Evolutionary conservation across 2,329 filamentous ascomycete species (phyloP), one percentile per base, ranked within the genome.

Genomic region (Sclerotinia subarctica): DNA sequence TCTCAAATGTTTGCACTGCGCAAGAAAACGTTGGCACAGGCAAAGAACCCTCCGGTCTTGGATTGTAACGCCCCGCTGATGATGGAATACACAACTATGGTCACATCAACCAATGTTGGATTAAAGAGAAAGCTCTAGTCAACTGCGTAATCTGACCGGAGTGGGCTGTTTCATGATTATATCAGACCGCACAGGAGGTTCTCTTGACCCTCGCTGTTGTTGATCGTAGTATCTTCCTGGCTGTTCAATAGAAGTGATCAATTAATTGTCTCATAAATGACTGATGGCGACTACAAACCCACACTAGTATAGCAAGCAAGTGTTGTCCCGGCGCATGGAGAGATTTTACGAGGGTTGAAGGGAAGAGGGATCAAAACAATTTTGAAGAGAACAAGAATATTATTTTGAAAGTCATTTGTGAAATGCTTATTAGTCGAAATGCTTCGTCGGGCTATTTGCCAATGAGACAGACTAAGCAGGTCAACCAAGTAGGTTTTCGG

Each of bases 121-220:
- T 64, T 68, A 73, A 74, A 57, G 64, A 71, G 71, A 72, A 60
- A 35, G 68, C 62, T 70, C 46, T 26, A 19, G n/a, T 52, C 38
- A 19, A 64, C 11, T 38, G 35, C 21, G 29, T 44, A 13, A 56
- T 49, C 15, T 19, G 35, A 35, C 56, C 26, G 35, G 52, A 32
- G 13, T 59, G 46, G 70, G 65, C 56, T 56, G 67, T 60, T 62
- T 42, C 44, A 47, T 65, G 65, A 72, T 72, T 90, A 97, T 86
- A 98, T 97, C 80, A 98, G 84, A 86, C 94, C 94, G 82, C 94
- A 97, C 80, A 96, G 52, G 15, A 42, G 35, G n/a, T 17, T 58
- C 1, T 38, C 5, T 21, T 42, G n/a, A 44, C 1, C 8, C 7
- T 44, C 44, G n/a, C 38, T 46, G 38, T 24, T 46, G 17, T 21